Conservation (phyloP, 2,329 filamentous ascomycete genomes). For the Microdochium nivale region DNA sequence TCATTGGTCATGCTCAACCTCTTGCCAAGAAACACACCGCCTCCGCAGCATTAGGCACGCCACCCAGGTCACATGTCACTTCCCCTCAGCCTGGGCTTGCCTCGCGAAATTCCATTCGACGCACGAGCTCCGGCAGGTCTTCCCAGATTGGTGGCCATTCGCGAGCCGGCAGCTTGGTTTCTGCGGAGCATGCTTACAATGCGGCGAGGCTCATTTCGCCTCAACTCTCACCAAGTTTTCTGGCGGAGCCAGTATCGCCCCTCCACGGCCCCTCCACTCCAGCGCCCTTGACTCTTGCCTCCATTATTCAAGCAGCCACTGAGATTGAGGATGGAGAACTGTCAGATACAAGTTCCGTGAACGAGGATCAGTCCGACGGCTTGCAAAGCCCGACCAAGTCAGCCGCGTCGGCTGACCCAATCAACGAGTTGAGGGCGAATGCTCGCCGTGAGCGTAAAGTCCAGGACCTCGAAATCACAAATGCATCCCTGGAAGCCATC, state of each 20-base stretch:
- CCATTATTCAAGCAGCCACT: constrained; percentile 46
- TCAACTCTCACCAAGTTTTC: constrained; percentile 18
- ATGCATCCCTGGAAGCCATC: constrained; percentile 89
- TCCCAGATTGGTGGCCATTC: constrained; percentile 28
- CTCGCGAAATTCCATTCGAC: constrained; percentile 21
- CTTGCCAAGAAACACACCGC: constrained; percentile 1
- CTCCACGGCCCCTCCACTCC: constrained; percentile 22
- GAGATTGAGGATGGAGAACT: constrained; percentile 30
- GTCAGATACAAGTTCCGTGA: constrained; percentile 9
- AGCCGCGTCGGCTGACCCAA: constrained; percentile 43
- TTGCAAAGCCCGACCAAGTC: constrained; percentile 51
- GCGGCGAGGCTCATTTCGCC: constrained; percentile 4
- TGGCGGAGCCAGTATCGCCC: constrained; percentile 24
- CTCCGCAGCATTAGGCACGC: background rate
- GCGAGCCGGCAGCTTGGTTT: constrained; percentile 28
- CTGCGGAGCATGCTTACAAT: constrained; percentile 8
- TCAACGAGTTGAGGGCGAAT: constrained; percentile 75
- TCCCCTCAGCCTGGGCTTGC: constrained; percentile 10
- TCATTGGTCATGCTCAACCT: constrained; percentile 3
- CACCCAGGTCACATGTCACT: constrained; percentile 12
- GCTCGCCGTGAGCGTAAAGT: constrained; percentile 91
- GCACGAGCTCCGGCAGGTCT: constrained; percentile 31
- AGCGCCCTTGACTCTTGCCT: constrained; percentile 41
- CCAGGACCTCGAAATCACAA: constrained; percentile 91
- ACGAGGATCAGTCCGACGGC: constrained; percentile 20